A percentile compares a stretch with the other conserved stretches of the same genome.
phyloP scores from a whole-genome alignment of 2,329 filamentous ascomycete species.

The Trichophyton mentagrophytes region DNA sequence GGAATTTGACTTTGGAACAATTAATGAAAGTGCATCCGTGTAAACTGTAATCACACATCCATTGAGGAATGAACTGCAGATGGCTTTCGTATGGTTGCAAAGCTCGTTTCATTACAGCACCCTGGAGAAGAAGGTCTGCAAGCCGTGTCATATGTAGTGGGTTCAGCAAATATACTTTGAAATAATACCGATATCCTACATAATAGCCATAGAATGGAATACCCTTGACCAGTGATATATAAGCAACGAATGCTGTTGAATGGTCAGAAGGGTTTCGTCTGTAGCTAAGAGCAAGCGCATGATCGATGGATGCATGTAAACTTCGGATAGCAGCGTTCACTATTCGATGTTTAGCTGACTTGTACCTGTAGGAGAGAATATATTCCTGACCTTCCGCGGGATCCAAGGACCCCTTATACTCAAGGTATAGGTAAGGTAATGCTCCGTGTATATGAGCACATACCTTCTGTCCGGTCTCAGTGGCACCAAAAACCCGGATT shows the following conservation, averaged over 20 bases:
- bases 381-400: slow-evolving; percentile 50
- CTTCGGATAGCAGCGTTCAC: slow-evolving; percentile 64
- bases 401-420: slow-evolving; percentile 60
- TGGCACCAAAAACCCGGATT: slow-evolving; percentile 81
- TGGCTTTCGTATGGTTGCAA: slow-evolving; percentile 94
- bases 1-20: slow-evolving; percentile 56
- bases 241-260: slow-evolving; percentile 64
- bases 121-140: slow-evolving; percentile 75
- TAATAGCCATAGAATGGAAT: slow-evolving; percentile 93
- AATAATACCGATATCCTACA: slow-evolving; percentile 78
- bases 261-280: slow-evolving; percentile 59
- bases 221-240: slow-evolving; percentile 84
- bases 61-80: slow-evolving; percentile 81
- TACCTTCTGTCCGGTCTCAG: slow-evolving; percentile 88
- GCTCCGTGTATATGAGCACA: slow-evolving; percentile 93
- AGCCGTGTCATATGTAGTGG: slow-evolving; percentile 76
- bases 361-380: not conserved
- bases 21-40: slow-evolving; percentile 87
- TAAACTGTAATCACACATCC: slow-evolving; percentile 97
- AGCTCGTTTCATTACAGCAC: slow-evolving; percentile 66
- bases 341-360: slow-evolving; percentile 25
- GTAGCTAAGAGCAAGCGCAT: slow-evolving; percentile 76
- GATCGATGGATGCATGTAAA: slow-evolving; percentile 78
- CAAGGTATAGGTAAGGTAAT: slow-evolving; percentile 89
- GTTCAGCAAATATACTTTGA: slow-evolving; percentile 91